Percentiles rank a stretch among this genome's conserved stretches.
These are phyloP conservation scores for Linnemannia schmuckeri DNA, from an alignment of 192 early-diverging fungal species.

Conservation along the genomic window DNA sequence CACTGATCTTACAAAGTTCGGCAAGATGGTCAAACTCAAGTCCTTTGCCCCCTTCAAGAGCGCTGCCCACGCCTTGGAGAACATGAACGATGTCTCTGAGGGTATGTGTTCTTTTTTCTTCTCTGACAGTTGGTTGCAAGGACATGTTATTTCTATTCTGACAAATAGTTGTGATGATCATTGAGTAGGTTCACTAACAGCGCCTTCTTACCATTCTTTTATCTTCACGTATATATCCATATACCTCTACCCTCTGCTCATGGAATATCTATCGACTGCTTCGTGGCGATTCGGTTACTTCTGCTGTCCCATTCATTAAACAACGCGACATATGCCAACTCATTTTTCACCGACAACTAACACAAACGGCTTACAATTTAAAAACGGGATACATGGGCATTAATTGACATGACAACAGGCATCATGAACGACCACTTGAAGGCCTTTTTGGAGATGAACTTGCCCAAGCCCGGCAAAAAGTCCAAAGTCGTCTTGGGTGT, in stretches of 20 bases:
- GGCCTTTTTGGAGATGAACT: conserved; percentile 95
- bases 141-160: neutral
- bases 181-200: neutral
- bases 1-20: conserved; percentile 89
- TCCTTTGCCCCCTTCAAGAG: conserved; percentile 98
- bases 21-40: conserved; percentile 91
- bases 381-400: neutral
- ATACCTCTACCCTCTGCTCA: neutral
- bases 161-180: neutral
- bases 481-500: conserved; percentile 85
- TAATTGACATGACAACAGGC: conserved; percentile 61
- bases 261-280: neutral
- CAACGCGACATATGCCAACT: neutral
- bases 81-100: conserved; percentile 98
- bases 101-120: conserved; percentile 65
- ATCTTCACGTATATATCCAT: neutral
- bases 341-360: too few species aligned
- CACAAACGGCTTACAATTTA: neutral
- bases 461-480: conserved; percentile 87
- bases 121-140: too few species aligned
- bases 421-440: conserved; percentile 91
- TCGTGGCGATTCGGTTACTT: neutral
- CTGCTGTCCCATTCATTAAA: neutral
- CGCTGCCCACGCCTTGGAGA: conserved; percentile 97
- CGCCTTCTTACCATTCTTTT: neutral